Conservation (phyloP, 192 early-diverging fungal species). For the Podila clonocystis region DNA sequence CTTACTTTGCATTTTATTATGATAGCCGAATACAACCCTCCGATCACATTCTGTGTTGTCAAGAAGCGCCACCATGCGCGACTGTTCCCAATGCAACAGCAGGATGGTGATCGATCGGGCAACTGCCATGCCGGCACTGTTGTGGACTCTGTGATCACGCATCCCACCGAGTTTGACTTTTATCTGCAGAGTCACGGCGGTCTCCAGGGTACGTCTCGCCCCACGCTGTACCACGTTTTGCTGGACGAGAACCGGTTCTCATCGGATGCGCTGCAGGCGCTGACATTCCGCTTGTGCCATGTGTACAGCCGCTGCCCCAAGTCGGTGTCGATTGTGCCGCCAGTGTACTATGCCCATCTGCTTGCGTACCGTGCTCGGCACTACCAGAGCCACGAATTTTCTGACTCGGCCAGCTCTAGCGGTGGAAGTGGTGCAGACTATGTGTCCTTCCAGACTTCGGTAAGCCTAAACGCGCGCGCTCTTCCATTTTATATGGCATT, state of each 20-base stretch:
- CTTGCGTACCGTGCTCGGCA: conserved; percentile 52
- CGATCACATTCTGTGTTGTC: conserved; percentile 75
- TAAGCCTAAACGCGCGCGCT: neutral
- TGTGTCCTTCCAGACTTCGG: conserved; percentile 13
- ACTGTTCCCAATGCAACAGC: conserved; percentile 72
- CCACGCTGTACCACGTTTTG: conserved; percentile 90
- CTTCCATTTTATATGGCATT: neutral
- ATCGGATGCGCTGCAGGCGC: conserved; percentile 75
- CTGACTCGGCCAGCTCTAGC: conserved; percentile 19
- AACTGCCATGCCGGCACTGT: conserved; percentile 87
- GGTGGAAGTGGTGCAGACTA: neutral
- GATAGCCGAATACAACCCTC: conserved; percentile 63
- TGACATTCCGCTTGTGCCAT: conserved; percentile 90
- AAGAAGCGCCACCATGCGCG: conserved; percentile 86
- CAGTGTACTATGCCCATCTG: conserved; percentile 56
- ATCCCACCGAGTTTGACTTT: conserved; percentile 85
- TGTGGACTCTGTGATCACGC: conserved; percentile 71
- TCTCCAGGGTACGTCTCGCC: conserved; percentile 90
- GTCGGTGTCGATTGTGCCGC: conserved; percentile 74
- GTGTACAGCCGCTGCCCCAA: conserved; percentile 87
- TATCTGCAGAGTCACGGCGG: conserved; percentile 87
- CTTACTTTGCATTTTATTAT: neutral
- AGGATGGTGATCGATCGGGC: conserved; percentile 70
- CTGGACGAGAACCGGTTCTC: conserved; percentile 83
- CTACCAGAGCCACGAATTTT: conserved; percentile 26